Evolutionary conservation across 805 yeast species (phyloP).

Genomic region (Myxozyma mucilagina): DNA sequence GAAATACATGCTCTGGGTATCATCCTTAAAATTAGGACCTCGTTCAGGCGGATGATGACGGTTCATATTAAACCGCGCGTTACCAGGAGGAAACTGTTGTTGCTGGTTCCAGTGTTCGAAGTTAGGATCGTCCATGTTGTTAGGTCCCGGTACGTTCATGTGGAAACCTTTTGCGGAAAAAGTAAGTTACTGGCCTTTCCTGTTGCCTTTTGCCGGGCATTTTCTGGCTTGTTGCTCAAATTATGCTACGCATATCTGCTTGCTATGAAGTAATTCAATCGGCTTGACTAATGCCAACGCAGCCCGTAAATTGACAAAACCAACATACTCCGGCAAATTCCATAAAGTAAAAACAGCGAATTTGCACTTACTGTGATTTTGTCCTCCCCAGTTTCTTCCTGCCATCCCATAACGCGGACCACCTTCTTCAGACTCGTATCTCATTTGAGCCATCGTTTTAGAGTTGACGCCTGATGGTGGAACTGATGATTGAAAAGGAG

Average conservation of each 20-base stretch:
- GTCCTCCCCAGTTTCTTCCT: constrained; percentile 1
- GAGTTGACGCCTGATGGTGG: neutral
- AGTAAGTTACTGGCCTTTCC: neutral
- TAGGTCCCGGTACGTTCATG: neutral
- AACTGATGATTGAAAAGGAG: neutral
- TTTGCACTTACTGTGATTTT: neutral
- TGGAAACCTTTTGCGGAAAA: constrained; percentile 8
- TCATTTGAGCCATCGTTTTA: neutral
- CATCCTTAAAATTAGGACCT: neutral
- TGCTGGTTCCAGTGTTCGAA: constrained; percentile 17
- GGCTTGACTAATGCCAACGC: neutral
- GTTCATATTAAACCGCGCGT: neutral
- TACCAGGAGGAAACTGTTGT: neutral
- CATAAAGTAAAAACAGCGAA: neutral
- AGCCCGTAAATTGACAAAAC: neutral
- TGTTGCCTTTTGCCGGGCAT: neutral
- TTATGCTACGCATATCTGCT: neutral
- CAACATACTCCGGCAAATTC: neutral
- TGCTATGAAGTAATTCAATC: neutral
- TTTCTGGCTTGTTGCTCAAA: neutral
- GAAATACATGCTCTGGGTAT: neutral
- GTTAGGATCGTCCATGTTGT: neutral
- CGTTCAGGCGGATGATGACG: neutral
- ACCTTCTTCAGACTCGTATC: neutral
- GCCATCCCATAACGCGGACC: neutral